Evolutionary conservation across 1,139 yeast genomes (phyloP).

Genomic region (Groenewaldozyma sp.): DNA sequence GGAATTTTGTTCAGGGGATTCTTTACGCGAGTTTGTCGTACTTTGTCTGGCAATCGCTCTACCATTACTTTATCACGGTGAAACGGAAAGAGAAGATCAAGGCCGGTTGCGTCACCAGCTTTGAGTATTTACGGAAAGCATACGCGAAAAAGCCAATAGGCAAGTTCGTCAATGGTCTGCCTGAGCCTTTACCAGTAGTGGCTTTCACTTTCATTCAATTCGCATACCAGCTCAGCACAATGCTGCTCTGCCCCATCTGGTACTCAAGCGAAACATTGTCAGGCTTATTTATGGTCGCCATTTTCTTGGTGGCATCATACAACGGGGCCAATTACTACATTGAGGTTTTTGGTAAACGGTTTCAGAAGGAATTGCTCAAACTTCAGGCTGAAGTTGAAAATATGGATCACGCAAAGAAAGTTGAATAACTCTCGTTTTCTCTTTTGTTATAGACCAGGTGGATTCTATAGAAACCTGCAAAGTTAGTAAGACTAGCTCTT

Average conservation of each 20-base stretch:
- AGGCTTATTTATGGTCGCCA: conserved; percentile 55
- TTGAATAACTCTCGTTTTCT: no score
- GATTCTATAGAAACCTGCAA: no score
- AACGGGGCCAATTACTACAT: conserved; percentile 94
- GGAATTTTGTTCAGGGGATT: conserved; percentile 68
- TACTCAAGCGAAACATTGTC: conserved; percentile 61
- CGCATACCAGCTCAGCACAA: conserved; percentile 76
- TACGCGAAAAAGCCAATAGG: conserved; percentile 61
- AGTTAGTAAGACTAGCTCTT: no score
- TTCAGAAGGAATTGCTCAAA: conserved; percentile 70
- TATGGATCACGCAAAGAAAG: conserved; percentile 5
- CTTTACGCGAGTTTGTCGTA: conserved; percentile 77
- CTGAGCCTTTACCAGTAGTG: conserved; percentile 73
- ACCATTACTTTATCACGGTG: conserved; percentile 87
- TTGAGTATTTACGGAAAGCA: conserved; percentile 69
- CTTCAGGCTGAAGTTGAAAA: conserved; percentile 56
- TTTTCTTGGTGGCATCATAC: conserved; percentile 71
- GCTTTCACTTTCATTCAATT: conserved; percentile 85
- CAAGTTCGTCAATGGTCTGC: conserved; percentile 69
- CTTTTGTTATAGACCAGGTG: no score
- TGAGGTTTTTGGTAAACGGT: conserved; percentile 74
- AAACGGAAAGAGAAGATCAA: conserved; percentile 70
- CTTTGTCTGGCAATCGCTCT: conserved; percentile 81
- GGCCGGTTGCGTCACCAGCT: conserved; percentile 81
- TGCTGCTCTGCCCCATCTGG: conserved; percentile 86